These are phyloP conservation scores for Lasiosphaeria hispida DNA, from an alignment of 495 filamentous ascomycete genomes.

Conservation along the genomic window DNA sequence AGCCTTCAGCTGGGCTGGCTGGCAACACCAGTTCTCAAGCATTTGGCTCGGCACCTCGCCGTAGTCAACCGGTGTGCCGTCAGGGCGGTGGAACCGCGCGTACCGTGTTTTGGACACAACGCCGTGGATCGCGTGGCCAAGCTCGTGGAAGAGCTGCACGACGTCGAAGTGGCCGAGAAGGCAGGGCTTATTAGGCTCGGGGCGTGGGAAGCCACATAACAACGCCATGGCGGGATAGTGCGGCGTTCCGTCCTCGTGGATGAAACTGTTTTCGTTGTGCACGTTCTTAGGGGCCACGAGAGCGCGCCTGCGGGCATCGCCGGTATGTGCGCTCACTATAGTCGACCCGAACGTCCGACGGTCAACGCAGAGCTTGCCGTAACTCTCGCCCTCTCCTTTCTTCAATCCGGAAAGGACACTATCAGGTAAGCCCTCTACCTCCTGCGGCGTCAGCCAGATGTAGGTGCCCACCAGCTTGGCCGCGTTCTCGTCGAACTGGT, in stretches of 20 bases:
- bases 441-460: neutral
- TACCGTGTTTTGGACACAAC: constrained; percentile 1
- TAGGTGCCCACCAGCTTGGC: neutral
- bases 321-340: neutral
- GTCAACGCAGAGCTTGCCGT: neutral
- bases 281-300: neutral
- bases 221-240: neutral
- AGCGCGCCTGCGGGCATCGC: neutral
- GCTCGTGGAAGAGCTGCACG: neutral
- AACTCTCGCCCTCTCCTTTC: neutral
- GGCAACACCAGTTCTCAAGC: constrained; percentile 80
- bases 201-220: neutral
- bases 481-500: neutral
- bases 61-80: constrained; percentile 63
- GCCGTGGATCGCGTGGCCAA: constrained; percentile 4
- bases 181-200: neutral
- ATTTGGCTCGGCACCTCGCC: constrained; percentile 72
- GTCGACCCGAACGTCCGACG: neutral
- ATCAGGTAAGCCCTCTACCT: neutral
- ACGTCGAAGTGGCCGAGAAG: neutral
- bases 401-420: neutral
- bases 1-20: constrained; percentile 62
- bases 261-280: constrained; percentile 5
- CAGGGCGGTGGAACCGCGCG: constrained; percentile 65
- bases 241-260: neutral